Evolutionary conservation across 371 early-diverging fungal species (phyloP), one percentile per base, ranked within the genome.

Genomic region (Mucor mucedo): DNA sequence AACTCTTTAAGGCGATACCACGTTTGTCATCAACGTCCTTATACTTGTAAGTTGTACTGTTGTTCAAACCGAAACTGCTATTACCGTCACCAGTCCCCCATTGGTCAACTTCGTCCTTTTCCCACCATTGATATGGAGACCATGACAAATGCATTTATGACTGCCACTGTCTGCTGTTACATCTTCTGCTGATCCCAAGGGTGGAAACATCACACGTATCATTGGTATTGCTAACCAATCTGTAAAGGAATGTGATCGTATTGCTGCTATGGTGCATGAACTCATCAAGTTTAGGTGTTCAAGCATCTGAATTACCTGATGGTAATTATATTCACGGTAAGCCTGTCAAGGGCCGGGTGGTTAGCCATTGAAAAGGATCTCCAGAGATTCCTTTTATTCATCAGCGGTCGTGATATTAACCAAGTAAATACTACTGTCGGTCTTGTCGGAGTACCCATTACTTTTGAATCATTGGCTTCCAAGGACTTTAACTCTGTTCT

Each of bases 121-220:
- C 79, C 89, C 8, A 69, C 80, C 16, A 90, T 98, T 62, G 96
- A 98, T 66, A 98, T 98, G 98, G 97, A 96, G 76, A 89, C 93
- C 11, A 95, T 98, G 97, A 98, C 98, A 0, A 98, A 98, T 73
- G 98, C 98, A 7, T 98, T 98, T 82, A 80, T 98, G 74, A 98
- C 98, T 2, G 97, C 97, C 1, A 84, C 93, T 0, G 97, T 92
- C 13, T 84, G 97, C 97, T 5, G 95, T 95, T 2, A 89, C 93
- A 1, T 78, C 84, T 21, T 38, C 64, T 58, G 68, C 79, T 4
- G 78, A 80, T 8, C 73, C 71, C 9, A 82, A 79, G 14, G 74
- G 73, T 11, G 80, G 84, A 55, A 79, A 79, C 40, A 80, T 87
- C 14, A 96, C 97, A 14, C 83, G 87, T 38, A 98, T 98, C 69